Conservation (phyloP, 73 alveolate species). For the Uronychia setigera region DNA sequence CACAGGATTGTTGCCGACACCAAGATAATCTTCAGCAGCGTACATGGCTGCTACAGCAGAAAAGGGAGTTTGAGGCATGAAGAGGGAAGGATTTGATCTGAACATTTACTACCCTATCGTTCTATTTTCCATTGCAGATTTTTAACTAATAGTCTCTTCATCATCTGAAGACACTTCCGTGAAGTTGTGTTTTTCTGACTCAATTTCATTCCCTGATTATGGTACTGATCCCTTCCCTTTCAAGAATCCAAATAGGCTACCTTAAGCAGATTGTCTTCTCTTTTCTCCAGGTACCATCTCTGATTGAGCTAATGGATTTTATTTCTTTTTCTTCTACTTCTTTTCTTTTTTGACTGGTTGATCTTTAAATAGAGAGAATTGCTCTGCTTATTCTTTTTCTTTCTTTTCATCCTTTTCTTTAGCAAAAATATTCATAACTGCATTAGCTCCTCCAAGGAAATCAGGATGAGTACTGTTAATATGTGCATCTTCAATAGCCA, state of each 20-base stretch:
- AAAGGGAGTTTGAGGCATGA: not conserved
- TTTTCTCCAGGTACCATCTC: slow-evolving; percentile 1
- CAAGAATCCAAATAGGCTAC: not conserved
- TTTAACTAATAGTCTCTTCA: slow-evolving; percentile 4
- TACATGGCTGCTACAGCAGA: not conserved
- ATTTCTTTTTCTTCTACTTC: slow-evolving; percentile 8
- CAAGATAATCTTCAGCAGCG: slow-evolving; percentile 15
- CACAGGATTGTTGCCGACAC: slow-evolving; percentile 39
- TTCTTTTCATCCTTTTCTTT: slow-evolving; percentile 21
- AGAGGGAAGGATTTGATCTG: slow-evolving; percentile 16
- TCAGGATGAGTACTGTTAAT: slow-evolving; percentile 88
- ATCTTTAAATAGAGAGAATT: no score
- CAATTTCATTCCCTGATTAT: not conserved
- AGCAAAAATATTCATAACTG: slow-evolving; percentile 53
- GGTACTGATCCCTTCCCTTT: no score
- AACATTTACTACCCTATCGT: not conserved
- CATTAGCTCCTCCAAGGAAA: slow-evolving; percentile 79
- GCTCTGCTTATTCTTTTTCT: not conserved
- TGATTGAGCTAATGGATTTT: not conserved
- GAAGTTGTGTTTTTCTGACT: not conserved
- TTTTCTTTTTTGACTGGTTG: slow-evolving; percentile 29
- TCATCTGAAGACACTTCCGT: slow-evolving; percentile 27
- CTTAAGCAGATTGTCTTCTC: not conserved
- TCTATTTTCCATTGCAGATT: not conserved
- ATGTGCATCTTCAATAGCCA: slow-evolving; percentile 81